Percentiles rank a stretch among this genome's conserved stretches.
phyloP scores from a whole-genome alignment of 129 eudicot species.

The Heracleum sosnowskyi region DNA sequence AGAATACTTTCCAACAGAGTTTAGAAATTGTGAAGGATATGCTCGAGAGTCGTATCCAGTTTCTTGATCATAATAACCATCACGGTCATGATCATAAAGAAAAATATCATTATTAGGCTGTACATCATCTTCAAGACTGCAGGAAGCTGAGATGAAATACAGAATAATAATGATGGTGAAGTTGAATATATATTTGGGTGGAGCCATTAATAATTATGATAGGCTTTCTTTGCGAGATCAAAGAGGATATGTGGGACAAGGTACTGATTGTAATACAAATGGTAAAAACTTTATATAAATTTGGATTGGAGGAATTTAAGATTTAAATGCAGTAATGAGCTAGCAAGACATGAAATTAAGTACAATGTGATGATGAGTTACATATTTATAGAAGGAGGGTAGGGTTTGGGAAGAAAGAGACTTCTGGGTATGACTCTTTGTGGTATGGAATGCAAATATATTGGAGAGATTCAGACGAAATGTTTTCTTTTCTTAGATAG shows the following conservation, averaged over 20 bases:
- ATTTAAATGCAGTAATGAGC: background rate
- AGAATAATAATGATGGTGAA: constrained; percentile 7
- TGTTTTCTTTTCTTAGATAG: background rate
- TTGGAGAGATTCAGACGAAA: constrained; percentile 27
- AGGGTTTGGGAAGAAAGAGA: constrained; percentile 1
- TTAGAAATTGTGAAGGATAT: constrained; percentile 15
- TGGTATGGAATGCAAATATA: constrained; percentile 16
- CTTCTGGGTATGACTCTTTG: constrained; percentile 12
- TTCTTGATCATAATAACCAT: constrained; percentile 8
- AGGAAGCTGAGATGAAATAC: background rate
- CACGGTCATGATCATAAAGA: background rate
- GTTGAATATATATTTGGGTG: constrained; percentile 4
- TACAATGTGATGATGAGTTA: constrained; percentile 1
- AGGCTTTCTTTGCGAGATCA: background rate
- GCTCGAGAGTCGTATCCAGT: constrained; percentile 21
- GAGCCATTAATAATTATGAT: constrained; percentile 5
- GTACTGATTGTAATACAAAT: background rate
- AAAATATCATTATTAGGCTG: background rate
- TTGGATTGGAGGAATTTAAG: background rate
- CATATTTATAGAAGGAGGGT: constrained; percentile 24
- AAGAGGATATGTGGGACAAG: background rate
- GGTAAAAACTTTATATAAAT: too few species aligned
- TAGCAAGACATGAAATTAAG: background rate
- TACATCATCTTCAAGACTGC: constrained; percentile 3
- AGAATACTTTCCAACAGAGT: background rate